These are phyloP conservation scores for Saccharomycopsis fodiens DNA, from an alignment of 805 yeast genomes.

Conservation along the genomic window DNA sequence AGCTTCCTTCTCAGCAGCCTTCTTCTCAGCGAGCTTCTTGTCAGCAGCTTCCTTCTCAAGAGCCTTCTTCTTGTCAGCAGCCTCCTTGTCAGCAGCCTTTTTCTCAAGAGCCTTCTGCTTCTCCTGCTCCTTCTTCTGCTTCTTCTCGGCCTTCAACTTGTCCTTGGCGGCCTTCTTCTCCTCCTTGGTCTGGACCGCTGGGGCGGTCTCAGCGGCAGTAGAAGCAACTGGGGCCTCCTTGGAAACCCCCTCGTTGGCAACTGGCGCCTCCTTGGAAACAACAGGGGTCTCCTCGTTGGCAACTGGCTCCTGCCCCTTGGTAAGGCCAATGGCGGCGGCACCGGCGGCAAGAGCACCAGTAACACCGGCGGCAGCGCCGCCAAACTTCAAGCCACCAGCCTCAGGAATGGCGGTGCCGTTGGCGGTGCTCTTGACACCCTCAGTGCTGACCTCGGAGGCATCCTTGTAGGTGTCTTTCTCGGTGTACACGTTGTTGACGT, in stretches of 20 bases:
- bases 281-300: slow-evolving; percentile 3
- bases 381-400: slow-evolving; percentile 26
- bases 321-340: too few relatives aligned
- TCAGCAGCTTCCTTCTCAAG: slow-evolving; percentile 31
- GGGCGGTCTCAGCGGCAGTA: neutral
- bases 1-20: slow-evolving; percentile 2
- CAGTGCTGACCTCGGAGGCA: slow-evolving; percentile 6
- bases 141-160: slow-evolving; percentile 9
- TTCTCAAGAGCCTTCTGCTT: slow-evolving; percentile 22
- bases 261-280: too few relatives aligned
- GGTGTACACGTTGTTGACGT: slow-evolving; percentile 17
- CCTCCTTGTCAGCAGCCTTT: slow-evolving; percentile 3
- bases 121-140: neutral
- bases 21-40: slow-evolving; percentile 20
- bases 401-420: slow-evolving; percentile 31
- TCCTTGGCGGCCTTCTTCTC: slow-evolving; percentile 6
- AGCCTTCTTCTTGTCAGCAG: slow-evolving; percentile 20
- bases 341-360: neutral
- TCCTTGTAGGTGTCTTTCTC: slow-evolving; percentile 14
- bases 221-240: neutral
- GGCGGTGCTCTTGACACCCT: slow-evolving; percentile 14
- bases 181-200: neutral
- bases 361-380: too few relatives aligned
- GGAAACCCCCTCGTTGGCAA: neutral
- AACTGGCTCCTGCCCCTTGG: too few relatives aligned